Evolutionary conservation across 345 rosid genomes (phyloP).

Genomic region (Populus pruinosa): DNA sequence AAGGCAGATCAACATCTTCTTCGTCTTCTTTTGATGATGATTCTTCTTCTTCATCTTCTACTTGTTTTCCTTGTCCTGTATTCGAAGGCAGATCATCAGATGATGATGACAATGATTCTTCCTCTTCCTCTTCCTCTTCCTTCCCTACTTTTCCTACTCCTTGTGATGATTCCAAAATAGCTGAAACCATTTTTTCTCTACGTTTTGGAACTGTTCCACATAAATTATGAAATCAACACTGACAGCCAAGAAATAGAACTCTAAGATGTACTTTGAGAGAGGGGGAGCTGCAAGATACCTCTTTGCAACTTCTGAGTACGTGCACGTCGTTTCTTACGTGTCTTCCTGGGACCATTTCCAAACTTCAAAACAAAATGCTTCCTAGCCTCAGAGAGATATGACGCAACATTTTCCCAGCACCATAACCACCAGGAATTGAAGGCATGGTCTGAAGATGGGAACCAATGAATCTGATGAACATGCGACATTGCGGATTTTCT

Average conservation of each 20-base stretch:
- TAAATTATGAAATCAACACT: not conserved
- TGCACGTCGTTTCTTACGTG: not conserved
- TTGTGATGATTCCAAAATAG: not conserved
- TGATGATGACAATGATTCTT: not conserved
- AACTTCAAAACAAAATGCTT: not conserved
- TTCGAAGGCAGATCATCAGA: not conserved
- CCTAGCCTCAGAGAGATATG: not conserved
- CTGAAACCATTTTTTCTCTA: not conserved
- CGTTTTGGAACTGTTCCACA: not conserved
- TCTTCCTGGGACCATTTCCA: not conserved
- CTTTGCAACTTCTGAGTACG: not conserved
- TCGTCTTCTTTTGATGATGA: not conserved
- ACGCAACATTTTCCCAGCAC: not conserved
- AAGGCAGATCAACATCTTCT: not conserved
- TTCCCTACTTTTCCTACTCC: not conserved
- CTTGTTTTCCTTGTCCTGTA: not conserved
- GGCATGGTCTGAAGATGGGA: not conserved
- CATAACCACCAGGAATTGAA: not conserved
- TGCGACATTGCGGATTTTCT: not conserved
- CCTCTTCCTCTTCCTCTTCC: not conserved
- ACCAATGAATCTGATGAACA: not conserved
- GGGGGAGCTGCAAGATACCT: not conserved
- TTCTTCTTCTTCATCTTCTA: not conserved
- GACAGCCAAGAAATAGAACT: not conserved
- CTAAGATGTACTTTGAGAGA: not conserved